phyloP scores from a whole-genome alignment of 345 rosid species.

The Schrenkiella parvula region DNA sequence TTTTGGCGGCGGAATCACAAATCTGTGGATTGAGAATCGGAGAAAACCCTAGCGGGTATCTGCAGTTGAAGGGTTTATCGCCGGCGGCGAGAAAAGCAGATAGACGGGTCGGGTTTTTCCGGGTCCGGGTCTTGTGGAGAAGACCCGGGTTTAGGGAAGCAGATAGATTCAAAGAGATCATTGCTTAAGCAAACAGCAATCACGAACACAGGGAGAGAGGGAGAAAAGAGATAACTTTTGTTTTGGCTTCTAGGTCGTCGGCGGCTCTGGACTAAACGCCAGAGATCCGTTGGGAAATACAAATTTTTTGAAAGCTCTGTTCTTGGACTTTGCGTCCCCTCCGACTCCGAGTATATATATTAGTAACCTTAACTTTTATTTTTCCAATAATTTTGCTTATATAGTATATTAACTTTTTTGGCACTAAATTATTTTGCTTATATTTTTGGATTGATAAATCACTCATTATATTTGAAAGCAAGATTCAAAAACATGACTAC shows the following conservation, averaged over 20 bases:
- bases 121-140: slow-evolving; percentile 33
- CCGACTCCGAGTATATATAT: neutral
- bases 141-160: slow-evolving; percentile 40
- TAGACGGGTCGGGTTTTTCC: slow-evolving; percentile 16
- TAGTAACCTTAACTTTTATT: neutral
- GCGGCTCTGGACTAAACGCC: slow-evolving; percentile 12
- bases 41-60: slow-evolving; percentile 39
- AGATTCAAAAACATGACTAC: too few species aligned
- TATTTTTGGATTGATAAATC: too few species aligned
- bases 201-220: slow-evolving; percentile 10
- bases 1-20: slow-evolving; percentile 32
- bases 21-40: slow-evolving; percentile 36
- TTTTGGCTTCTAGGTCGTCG: neutral
- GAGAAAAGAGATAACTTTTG: neutral
- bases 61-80: slow-evolving; percentile 31
- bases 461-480: too few species aligned
- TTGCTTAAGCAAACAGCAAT: slow-evolving; percentile 19
- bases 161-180: slow-evolving; percentile 54
- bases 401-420: too few species aligned
- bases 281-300: slow-evolving; percentile 35
- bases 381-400: neutral
- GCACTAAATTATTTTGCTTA: too few species aligned
- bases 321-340: slow-evolving; percentile 21
- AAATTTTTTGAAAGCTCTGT: slow-evolving; percentile 25
- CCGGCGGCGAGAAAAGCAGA: slow-evolving; percentile 30